Evolutionary conservation across 768 basidiomycete species (phyloP).

Genomic region (Favolaschia claudopus): DNA sequence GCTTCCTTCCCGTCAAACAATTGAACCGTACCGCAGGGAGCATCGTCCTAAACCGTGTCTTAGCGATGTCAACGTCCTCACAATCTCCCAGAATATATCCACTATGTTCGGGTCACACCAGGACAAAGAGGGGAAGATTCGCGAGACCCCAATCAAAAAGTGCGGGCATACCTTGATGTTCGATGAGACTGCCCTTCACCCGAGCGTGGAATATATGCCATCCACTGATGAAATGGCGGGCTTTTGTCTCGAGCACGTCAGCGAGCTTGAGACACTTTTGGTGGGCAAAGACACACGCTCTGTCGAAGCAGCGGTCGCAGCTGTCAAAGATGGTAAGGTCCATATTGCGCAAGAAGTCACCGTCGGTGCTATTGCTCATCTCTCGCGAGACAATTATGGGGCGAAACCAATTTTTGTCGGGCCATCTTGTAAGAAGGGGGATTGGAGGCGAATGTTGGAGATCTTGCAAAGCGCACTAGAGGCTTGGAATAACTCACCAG

Average conservation of each 20-base stretch:
- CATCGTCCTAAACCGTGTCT: constrained; percentile 22
- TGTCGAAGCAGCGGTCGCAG: constrained; percentile 12
- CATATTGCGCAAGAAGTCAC: constrained; percentile 28
- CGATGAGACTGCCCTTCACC: constrained; percentile 26
- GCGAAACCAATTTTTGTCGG: constrained; percentile 26
- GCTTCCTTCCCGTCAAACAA: constrained; percentile 27
- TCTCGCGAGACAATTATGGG: constrained; percentile 18
- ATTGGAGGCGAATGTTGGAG: constrained; percentile 6
- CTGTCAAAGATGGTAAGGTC: constrained; percentile 19
- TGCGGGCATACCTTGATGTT: constrained; percentile 8
- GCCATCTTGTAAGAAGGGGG: constrained; percentile 27
- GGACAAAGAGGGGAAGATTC: constrained; percentile 1
- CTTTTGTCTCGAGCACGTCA: constrained; percentile 27
- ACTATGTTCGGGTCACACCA: constrained; percentile 22
- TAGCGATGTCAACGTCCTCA: constrained; percentile 12
- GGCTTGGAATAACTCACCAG: constrained; percentile 18
- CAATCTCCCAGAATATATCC: constrained; percentile 31
- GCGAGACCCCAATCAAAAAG: constrained; percentile 1
- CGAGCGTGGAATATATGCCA: constrained; percentile 22
- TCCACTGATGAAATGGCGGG: constrained; percentile 27
- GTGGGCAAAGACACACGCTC: background rate
- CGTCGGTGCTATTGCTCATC: constrained; percentile 27
- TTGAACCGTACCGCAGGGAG: constrained; percentile 8
- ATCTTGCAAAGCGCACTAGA: constrained; percentile 5
- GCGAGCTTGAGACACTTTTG: background rate